Conservation (phyloP, 495 filamentous ascomycete genomes). For the Neurospora sp. region DNA sequence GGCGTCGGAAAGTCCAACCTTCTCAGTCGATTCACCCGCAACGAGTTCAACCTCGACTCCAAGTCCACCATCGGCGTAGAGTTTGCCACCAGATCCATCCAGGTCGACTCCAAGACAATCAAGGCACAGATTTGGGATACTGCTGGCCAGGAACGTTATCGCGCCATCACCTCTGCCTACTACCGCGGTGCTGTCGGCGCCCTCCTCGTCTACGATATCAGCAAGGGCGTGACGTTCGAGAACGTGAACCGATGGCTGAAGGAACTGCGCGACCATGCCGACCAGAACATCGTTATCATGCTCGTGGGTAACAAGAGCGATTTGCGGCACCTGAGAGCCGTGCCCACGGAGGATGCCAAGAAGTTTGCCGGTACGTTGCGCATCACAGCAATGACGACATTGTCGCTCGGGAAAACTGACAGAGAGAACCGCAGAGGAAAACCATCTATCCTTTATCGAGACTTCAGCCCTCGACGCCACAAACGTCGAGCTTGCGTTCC, state of each 20-base stretch:
- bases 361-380: slow-evolving; percentile 79
- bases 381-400: background rate
- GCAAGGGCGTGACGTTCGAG: slow-evolving; percentile 98
- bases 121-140: slow-evolving; percentile 99
- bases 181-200: slow-evolving; percentile 96
- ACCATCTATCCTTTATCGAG: slow-evolving; percentile 96
- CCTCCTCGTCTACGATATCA: slow-evolving; percentile 98
- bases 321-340: slow-evolving; percentile 94
- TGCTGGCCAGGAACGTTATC: slow-evolving; percentile 96
- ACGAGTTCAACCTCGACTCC: slow-evolving; percentile 99
- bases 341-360: slow-evolving; percentile 97
- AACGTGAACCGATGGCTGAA: slow-evolving; percentile 99
- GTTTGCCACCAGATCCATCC: slow-evolving; percentile 97
- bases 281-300: slow-evolving; percentile 99
- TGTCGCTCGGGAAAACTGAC: slow-evolving; percentile 6
- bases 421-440: slow-evolving; percentile 54
- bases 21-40: slow-evolving; percentile 97
- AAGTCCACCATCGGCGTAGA: slow-evolving; percentile 99
- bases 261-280: slow-evolving; percentile 95
- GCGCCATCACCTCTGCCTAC: slow-evolving; percentile 98
- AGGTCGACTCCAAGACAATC: slow-evolving; percentile 99
- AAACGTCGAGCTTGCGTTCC: slow-evolving; percentile 99
- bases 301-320: slow-evolving; percentile 99
- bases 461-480: slow-evolving; percentile 97
- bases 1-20: slow-evolving; percentile 99